phyloP scores from a whole-genome alignment of 2,329 filamentous ascomycete species.

The Sordariomycetes sp. region DNA sequence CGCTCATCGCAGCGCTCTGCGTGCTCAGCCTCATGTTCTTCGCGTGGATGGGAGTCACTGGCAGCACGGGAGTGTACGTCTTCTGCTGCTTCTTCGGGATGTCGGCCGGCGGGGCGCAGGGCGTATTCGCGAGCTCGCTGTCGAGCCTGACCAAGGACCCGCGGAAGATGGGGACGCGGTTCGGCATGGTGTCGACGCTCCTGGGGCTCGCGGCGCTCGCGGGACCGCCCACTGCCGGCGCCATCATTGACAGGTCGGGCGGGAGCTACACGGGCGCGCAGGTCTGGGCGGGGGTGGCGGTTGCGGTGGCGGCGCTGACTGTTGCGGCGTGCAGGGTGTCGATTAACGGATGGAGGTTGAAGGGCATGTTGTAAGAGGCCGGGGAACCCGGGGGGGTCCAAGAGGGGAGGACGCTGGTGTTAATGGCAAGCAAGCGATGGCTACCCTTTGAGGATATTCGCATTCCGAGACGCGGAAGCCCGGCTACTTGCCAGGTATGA shows the following conservation, averaged over 20 bases:
- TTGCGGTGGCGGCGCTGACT: slow-evolving; percentile 18
- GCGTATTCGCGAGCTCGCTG: slow-evolving; percentile 24
- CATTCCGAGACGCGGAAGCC: no score
- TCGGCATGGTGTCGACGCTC: slow-evolving; percentile 30
- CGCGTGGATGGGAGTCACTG: slow-evolving; percentile 39
- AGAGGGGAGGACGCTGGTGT: neutral
- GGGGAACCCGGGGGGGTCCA: neutral
- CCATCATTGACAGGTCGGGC: slow-evolving; percentile 25
- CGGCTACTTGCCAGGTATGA: no score
- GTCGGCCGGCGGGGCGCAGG: slow-evolving; percentile 26
- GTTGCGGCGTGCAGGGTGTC: slow-evolving; percentile 17
- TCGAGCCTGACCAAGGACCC: slow-evolving; percentile 28
- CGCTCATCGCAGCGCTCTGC: slow-evolving; percentile 32
- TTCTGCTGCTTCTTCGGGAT: slow-evolving; percentile 31
- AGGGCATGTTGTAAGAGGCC: slow-evolving; percentile 17
- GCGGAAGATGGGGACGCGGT: slow-evolving; percentile 27
- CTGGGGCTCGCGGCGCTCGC: slow-evolving; percentile 27
- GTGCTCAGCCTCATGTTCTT: slow-evolving; percentile 33
- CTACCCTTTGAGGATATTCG: no score
- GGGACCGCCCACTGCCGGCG: slow-evolving; percentile 28
- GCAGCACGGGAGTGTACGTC: slow-evolving; percentile 22
- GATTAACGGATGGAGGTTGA: slow-evolving; percentile 20
- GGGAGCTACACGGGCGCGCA: slow-evolving; percentile 29
- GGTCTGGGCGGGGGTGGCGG: slow-evolving; percentile 29
- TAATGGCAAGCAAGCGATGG: neutral